Conservation (phyloP, 257 asterid genomes). For the Przewalskia tangutica region DNA sequence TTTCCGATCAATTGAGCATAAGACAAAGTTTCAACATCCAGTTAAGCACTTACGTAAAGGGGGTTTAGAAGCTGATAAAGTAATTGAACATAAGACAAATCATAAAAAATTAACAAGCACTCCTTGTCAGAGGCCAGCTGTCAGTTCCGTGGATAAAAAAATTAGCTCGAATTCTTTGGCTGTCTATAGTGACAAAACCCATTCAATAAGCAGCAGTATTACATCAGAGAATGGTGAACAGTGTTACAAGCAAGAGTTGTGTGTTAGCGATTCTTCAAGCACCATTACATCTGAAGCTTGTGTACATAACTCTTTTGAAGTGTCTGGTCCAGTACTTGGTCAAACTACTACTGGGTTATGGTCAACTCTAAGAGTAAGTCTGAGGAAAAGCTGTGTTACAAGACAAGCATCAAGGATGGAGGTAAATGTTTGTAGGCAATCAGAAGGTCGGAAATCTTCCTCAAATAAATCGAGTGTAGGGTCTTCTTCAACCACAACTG, state of each 20-base stretch:
- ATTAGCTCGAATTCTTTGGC: constrained; percentile 1
- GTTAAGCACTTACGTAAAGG: constrained; percentile 5
- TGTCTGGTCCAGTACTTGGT: constrained; percentile 16
- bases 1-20: constrained; percentile 6
- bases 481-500: constrained; percentile 16
- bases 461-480: constrained; percentile 35
- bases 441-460: constrained; percentile 23
- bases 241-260: neutral
- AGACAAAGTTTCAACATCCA: constrained; percentile 13
- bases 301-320: constrained; percentile 1
- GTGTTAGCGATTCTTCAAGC: constrained; percentile 11
- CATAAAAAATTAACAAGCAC: neutral
- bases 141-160: neutral
- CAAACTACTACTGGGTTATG: constrained; percentile 18
- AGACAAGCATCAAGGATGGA: constrained; percentile 32
- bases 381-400: constrained; percentile 35
- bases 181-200: neutral
- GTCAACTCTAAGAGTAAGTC: constrained; percentile 23
- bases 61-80: constrained; percentile 6
- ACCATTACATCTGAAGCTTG: constrained; percentile 18
- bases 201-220: neutral
- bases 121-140: neutral
- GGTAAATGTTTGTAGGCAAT: constrained; percentile 13
- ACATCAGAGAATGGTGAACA: neutral
- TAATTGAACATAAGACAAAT: neutral